These are phyloP conservation scores for Rhynchospora pubera DNA, from an alignment of 176 grass and related monocot genomes.

Conservation along the genomic window DNA sequence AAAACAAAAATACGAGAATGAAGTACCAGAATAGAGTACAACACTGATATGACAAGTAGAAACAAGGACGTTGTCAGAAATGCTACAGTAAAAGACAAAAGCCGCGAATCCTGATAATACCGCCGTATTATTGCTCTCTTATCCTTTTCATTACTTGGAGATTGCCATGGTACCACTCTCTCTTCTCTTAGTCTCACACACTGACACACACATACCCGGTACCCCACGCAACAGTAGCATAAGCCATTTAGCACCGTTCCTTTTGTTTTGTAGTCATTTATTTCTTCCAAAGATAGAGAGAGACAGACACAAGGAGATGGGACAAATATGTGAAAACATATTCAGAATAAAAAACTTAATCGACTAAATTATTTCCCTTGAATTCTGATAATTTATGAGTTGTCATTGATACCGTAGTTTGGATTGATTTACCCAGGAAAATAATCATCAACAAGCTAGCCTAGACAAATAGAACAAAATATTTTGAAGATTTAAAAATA, in stretches of 20 bases:
- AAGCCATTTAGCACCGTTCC: not conserved
- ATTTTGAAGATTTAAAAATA: not conserved
- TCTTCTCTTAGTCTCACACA: not conserved
- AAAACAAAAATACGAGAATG: not conserved
- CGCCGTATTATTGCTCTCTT: not conserved
- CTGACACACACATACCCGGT: not conserved
- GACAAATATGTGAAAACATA: not conserved
- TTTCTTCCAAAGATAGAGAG: not conserved
- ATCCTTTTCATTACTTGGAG: not conserved
- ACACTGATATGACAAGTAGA: constrained; percentile 4
- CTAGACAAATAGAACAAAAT: not conserved
- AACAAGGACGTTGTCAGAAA: constrained; percentile 1
- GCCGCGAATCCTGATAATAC: not conserved
- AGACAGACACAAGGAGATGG: not conserved
- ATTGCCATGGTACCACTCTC: not conserved
- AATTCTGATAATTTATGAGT: no score
- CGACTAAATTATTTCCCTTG: no score
- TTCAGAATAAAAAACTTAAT: no score
- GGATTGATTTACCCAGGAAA: no score
- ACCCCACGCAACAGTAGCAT: not conserved
- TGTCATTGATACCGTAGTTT: no score
- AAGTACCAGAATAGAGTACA: constrained; percentile 18
- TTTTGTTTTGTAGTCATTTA: constrained; percentile 8
- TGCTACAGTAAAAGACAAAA: not conserved
- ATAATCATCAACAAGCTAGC: not conserved